Conservation (phyloP, 352 stramenopile species). For the Plasmopara muralis region DNA sequence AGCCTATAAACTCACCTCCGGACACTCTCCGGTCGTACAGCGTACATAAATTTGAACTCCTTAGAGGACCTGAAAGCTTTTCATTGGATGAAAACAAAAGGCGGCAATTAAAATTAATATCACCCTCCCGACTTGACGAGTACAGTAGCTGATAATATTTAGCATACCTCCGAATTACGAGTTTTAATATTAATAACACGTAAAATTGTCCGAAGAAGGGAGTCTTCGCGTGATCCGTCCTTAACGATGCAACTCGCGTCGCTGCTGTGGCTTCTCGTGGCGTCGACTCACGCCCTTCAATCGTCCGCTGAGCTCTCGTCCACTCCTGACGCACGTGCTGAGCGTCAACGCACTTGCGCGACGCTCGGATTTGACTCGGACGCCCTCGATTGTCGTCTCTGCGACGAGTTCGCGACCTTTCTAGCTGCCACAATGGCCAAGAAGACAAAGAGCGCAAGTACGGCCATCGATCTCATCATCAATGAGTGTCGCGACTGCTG, state of each 20-base stretch:
- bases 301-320: not conserved
- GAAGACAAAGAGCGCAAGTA: constrained; percentile 4
- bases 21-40: constrained; percentile 9
- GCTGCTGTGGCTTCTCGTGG: not conserved
- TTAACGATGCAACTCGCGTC: not conserved
- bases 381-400: constrained; percentile 55
- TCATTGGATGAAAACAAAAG: not conserved
- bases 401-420: constrained; percentile 36
- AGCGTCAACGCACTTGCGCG: constrained; percentile 23
- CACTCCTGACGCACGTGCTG: not conserved
- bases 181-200: too few species aligned
- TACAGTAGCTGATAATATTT: not conserved
- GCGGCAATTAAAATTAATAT: too few species aligned
- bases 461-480: constrained; percentile 4
- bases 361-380: constrained; percentile 48
- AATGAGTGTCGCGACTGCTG: constrained; percentile 47
- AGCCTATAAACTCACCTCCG: constrained; percentile 24
- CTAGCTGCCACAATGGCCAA: constrained; percentile 11
- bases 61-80: not conserved
- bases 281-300: not conserved
- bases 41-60: not conserved
- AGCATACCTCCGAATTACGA: too few species aligned
- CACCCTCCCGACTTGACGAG: too few species aligned
- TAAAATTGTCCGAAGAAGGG: too few species aligned
- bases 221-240: too few species aligned